Evolutionary conservation across 192 early-diverging fungal species (phyloP), one percentile per base, ranked within the genome.

Genomic region (Thamnidium elegans): DNA sequence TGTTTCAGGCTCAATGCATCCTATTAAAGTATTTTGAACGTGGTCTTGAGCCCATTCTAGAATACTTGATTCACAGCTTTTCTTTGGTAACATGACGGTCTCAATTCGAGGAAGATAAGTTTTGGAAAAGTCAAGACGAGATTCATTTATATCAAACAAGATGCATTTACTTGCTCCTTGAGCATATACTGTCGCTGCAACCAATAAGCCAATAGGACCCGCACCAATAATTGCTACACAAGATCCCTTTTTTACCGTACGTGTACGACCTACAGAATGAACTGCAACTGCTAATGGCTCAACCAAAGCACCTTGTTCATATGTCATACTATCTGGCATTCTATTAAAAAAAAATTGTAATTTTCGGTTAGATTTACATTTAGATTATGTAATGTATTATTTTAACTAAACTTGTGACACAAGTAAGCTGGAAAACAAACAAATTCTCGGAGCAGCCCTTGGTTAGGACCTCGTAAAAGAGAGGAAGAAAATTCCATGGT

Each of bases 401-500:
- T 73, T 19, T 47, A 26, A 64, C 26, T 26, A 26, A 26, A 31
- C 0, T 42, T 32, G 39, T 63, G 14, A 45, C 8, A 34, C 44
- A 34, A 71, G 13, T 53, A 43, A 3, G 15, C 23, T 4, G 14
- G 50, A 58, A 9, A 45, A 39, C n/a, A 63, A 48, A 20, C 36
- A 32, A 20, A 58, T 62, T 36, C 32, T 21, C 13, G 34, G 9
- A 55, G 21, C 26, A 17, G 15, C 11, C 53, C 73, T 58, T 70
- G 30, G 21, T 70, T 70, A 9, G 68, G 68, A 13, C 68, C 68
- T 19, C 54, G 50, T 1, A 63, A 34, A 23, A 70, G 45, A 11
- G 68, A 63, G 44, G 62, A 67, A 17, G 61, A 75, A 59, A 76
- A 79, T 32, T 59, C 62, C 78, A 77, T 79, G 8, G 76, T 72